phyloP scores from a whole-genome alignment of 495 filamentous ascomycete genomes.

The Aspergillus biplanus region DNA sequence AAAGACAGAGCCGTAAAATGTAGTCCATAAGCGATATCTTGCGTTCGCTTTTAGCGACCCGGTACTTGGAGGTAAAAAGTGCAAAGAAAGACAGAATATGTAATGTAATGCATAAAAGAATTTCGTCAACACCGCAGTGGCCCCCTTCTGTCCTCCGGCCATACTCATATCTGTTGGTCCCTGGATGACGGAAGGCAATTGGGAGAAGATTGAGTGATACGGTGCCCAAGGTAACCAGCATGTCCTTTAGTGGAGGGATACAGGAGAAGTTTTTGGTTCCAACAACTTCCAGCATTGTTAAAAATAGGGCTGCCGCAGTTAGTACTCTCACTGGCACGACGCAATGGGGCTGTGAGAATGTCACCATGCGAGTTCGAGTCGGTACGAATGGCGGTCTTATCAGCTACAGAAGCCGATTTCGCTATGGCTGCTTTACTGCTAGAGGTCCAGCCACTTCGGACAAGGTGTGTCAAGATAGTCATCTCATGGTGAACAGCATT shows the following conservation, averaged over 20 bases:
- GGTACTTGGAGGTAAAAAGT: neutral
- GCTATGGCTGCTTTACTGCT: constrained; percentile 1
- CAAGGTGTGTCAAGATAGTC: constrained; percentile 24
- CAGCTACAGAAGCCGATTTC: constrained; percentile 4
- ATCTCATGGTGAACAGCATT: constrained; percentile 31
- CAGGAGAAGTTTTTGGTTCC: constrained; percentile 21
- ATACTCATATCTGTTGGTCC: constrained; percentile 1
- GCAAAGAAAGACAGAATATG: neutral
- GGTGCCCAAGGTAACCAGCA: constrained; percentile 19
- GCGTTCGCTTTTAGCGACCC: neutral
- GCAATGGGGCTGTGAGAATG: constrained; percentile 13
- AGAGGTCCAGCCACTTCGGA: constrained; percentile 27
- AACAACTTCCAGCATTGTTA: constrained; percentile 11
- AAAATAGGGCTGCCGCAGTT: constrained; percentile 3
- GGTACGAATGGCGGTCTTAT: constrained; percentile 2
- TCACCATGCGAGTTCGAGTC: constrained; percentile 16
- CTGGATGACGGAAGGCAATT: constrained; percentile 19
- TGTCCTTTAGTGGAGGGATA: constrained; percentile 11
- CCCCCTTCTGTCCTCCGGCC: too few species aligned
- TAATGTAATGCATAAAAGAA: neutral
- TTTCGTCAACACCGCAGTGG: too few species aligned
- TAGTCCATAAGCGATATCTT: neutral
- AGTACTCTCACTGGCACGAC: constrained; percentile 21
- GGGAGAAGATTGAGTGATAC: constrained; percentile 30
- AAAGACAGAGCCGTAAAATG: neutral